These are phyloP conservation scores for Sporothrix curviconia DNA, from an alignment of 2,329 filamentous ascomycete genomes.

Conservation along the genomic window DNA sequence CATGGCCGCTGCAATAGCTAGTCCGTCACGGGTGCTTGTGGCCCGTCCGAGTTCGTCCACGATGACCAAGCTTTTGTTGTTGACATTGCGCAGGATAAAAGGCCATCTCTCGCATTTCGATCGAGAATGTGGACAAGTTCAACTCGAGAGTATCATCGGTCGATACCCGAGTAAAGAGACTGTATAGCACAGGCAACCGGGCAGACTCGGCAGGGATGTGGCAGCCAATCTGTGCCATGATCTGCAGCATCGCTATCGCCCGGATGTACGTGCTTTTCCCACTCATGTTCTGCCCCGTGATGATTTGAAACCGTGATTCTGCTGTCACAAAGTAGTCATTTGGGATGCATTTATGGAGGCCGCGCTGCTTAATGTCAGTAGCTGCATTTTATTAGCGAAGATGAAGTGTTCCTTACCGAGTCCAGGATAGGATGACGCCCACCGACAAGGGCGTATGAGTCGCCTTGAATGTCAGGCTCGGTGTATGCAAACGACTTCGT, in stretches of 20 bases:
- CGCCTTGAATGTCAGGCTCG: constrained; percentile 61
- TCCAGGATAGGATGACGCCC: constrained; percentile 76
- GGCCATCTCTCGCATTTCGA: constrained; percentile 93
- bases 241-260: constrained; percentile 70
- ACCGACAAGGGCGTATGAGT: constrained; percentile 59
- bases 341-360: constrained; percentile 60
- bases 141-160: constrained; percentile 83
- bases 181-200: constrained; percentile 69
- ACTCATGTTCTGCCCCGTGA: constrained; percentile 97
- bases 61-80: constrained; percentile 68
- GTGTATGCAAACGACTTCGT: constrained; percentile 52
- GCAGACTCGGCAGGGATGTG: constrained; percentile 86
- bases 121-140: constrained; percentile 86
- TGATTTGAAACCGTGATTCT: constrained; percentile 79
- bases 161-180: constrained; percentile 81
- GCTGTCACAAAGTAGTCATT: constrained; percentile 85
- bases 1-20: constrained; percentile 84
- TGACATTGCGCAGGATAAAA: constrained; percentile 84
- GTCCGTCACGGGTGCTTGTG: constrained; percentile 80
- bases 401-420: constrained; percentile 34
- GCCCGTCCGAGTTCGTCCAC: constrained; percentile 90
- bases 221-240: constrained; percentile 91
- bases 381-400: neutral
- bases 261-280: constrained; percentile 95
- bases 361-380: constrained; percentile 10